Conservation (phyloP, 495 filamentous ascomycete genomes). For the Podospora appendiculata region DNA sequence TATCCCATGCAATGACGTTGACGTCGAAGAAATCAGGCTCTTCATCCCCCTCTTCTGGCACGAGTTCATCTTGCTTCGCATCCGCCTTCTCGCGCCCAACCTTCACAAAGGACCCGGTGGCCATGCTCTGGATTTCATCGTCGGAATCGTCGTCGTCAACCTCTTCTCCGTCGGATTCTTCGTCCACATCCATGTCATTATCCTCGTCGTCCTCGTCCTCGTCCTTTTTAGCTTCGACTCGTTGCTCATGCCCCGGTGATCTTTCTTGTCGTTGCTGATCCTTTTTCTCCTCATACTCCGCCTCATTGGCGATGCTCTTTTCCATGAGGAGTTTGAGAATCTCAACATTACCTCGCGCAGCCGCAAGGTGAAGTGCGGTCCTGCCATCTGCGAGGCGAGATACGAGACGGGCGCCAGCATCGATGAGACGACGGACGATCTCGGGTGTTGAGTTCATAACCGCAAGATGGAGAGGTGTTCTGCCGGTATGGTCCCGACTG, state of each 20-base stretch:
- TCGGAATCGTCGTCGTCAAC: slow-evolving; percentile 33
- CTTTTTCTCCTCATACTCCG: slow-evolving; percentile 51
- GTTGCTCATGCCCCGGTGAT: not conserved
- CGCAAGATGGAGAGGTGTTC: slow-evolving; percentile 73
- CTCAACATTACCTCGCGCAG: slow-evolving; percentile 54
- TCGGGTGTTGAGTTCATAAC: slow-evolving; percentile 56
- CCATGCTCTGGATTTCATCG: slow-evolving; percentile 38
- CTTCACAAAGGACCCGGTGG: slow-evolving; percentile 63
- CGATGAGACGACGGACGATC: slow-evolving; percentile 63
- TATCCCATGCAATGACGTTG: slow-evolving; percentile 70
- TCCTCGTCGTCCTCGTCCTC: slow-evolving; percentile 3
- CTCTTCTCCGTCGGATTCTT: slow-evolving; percentile 30
- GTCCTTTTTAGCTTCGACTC: slow-evolving; percentile 4
- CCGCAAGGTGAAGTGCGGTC: slow-evolving; percentile 73
- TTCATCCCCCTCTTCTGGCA: slow-evolving; percentile 47
- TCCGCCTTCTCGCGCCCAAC: slow-evolving; percentile 36
- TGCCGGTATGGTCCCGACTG: slow-evolving; percentile 66
- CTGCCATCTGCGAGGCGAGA: slow-evolving; percentile 68
- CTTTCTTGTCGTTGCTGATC: slow-evolving; percentile 37
- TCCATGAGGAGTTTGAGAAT: slow-evolving; percentile 63
- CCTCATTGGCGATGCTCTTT: slow-evolving; percentile 64
- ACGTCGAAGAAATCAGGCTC: slow-evolving; percentile 75
- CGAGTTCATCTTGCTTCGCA: slow-evolving; percentile 19
- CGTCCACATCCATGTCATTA: slow-evolving; percentile 12
- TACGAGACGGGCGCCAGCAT: slow-evolving; percentile 62